phyloP scores from a whole-genome alignment of 2,329 filamentous ascomycete genomes.

The Botryotinia calthae region DNA sequence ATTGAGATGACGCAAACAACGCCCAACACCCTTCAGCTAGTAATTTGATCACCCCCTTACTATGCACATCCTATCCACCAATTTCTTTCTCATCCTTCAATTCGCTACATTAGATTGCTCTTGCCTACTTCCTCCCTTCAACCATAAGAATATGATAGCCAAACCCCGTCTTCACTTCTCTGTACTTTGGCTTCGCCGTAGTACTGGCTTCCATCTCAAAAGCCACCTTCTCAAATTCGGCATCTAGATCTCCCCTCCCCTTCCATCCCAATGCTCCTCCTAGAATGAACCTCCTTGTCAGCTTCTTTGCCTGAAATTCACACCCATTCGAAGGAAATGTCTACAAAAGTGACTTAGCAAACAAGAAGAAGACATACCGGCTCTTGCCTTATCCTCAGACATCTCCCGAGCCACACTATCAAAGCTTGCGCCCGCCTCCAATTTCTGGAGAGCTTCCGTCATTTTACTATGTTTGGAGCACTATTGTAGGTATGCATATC shows the following conservation, averaged over 20 bases:
- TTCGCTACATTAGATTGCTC: not conserved
- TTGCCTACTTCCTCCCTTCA: conserved; percentile 37
- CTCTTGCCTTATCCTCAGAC: conserved; percentile 73
- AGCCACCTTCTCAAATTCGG: conserved; percentile 70
- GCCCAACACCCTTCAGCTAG: not conserved
- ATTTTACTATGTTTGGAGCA: conserved; percentile 78
- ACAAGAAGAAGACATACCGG: conserved; percentile 45
- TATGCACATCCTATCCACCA: not conserved
- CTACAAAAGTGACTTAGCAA: not conserved
- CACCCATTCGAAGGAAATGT: not conserved
- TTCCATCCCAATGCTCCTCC: conserved; percentile 74
- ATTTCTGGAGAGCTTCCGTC: conserved; percentile 68
- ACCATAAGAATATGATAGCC: conserved; percentile 84
- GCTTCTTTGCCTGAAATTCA: not conserved
- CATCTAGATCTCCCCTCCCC: conserved; percentile 62
- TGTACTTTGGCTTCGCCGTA: conserved; percentile 61
- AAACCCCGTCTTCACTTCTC: conserved; percentile 69
- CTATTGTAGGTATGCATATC: conserved; percentile 36
- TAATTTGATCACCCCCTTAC: not conserved
- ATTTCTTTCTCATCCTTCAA: not conserved
- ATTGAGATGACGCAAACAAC: not conserved
- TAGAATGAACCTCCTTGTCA: conserved; percentile 36
- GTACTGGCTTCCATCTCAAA: conserved; percentile 67
- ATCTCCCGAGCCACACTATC: conserved; percentile 71
- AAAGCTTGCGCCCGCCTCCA: conserved; percentile 66